Percentiles rank a stretch among this genome's conserved stretches.
Evolutionary conservation across 306 rosid species (phyloP).

Genomic region (Trifolium pratense): DNA sequence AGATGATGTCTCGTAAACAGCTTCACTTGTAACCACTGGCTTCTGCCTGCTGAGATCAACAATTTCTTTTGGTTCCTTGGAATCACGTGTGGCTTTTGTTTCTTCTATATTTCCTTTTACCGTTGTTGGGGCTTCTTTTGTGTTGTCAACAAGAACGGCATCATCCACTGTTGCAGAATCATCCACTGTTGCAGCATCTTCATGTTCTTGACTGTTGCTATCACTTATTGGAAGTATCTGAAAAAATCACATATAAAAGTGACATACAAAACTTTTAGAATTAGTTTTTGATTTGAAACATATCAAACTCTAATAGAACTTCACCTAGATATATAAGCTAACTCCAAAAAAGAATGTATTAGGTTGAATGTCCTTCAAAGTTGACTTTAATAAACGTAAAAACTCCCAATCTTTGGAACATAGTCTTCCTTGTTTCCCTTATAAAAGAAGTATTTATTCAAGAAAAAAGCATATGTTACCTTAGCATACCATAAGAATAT

Average conservation of each 20-base stretch:
- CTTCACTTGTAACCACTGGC: slow-evolving; percentile 45
- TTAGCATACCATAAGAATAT: slow-evolving; percentile 11
- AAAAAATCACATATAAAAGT: slow-evolving; percentile 40
- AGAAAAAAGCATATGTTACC: slow-evolving; percentile 23
- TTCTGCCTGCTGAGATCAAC: slow-evolving; percentile 39
- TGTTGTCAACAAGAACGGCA: slow-evolving; percentile 46
- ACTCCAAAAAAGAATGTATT: slow-evolving; percentile 43
- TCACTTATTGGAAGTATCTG: slow-evolving; percentile 66
- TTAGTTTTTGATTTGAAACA: slow-evolving; percentile 32
- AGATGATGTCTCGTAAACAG: slow-evolving; percentile 62
- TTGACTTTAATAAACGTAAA: slow-evolving; percentile 32
- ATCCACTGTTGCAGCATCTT: slow-evolving; percentile 23
- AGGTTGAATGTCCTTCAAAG: slow-evolving; percentile 41
- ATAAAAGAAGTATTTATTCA: slow-evolving; percentile 23
- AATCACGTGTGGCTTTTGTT: slow-evolving; percentile 43
- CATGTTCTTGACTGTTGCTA: slow-evolving; percentile 53
- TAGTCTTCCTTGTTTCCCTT: slow-evolving; percentile 41
- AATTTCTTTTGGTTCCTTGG: slow-evolving; percentile 54
- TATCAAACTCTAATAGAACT: slow-evolving; percentile 33
- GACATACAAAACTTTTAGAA: slow-evolving; percentile 12
- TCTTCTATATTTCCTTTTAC: slow-evolving; percentile 44
- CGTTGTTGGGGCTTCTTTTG: slow-evolving; percentile 40
- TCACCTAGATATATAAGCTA: slow-evolving; percentile 42
- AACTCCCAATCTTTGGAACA: slow-evolving; percentile 32
- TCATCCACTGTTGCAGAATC: slow-evolving; percentile 44